These are phyloP conservation scores for Discostella stelligeroides DNA, from an alignment of 108 stramenopile genomes.

Conservation along the genomic window DNA sequence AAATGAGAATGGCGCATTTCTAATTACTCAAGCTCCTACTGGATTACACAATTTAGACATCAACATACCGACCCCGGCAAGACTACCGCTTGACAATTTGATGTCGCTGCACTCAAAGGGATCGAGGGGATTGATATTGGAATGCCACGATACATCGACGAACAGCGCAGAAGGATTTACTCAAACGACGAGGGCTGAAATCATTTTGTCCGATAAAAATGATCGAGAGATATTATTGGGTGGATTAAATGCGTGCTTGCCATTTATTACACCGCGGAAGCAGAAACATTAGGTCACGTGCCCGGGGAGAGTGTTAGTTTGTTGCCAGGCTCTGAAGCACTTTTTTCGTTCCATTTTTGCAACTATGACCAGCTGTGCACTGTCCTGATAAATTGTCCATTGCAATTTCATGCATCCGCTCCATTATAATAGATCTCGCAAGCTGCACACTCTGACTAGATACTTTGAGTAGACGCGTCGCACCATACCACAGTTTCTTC, in stretches of 20 bases:
- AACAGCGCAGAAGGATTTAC: neutral
- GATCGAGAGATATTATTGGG: slow-evolving; percentile 38
- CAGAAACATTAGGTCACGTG: no score
- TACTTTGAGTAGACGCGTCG: slow-evolving; percentile 35
- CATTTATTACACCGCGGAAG: neutral
- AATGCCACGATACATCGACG: slow-evolving; percentile 4
- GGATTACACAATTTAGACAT: slow-evolving; percentile 13
- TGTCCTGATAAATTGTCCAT: slow-evolving; percentile 66
- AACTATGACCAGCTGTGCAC: slow-evolving; percentile 57
- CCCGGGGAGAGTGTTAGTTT: no score
- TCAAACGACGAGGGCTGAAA: slow-evolving; percentile 21
- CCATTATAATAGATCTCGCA: slow-evolving; percentile 36
- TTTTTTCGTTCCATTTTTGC: slow-evolving; percentile 32
- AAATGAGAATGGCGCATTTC: slow-evolving; percentile 17
- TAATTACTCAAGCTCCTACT: slow-evolving; percentile 24
- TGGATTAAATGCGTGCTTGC: slow-evolving; percentile 31
- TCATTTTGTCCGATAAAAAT: slow-evolving; percentile 44
- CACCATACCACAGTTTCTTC: slow-evolving; percentile 39
- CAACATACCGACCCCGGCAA: neutral
- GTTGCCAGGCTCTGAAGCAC: slow-evolving; percentile 12
- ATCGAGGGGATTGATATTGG: slow-evolving; percentile 29
- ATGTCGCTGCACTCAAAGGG: neutral
- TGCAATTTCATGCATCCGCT: slow-evolving; percentile 53
- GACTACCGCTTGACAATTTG: neutral
- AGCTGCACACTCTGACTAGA: slow-evolving; percentile 8